These are phyloP conservation scores for Lecanoromycetidae sp. DNA, from an alignment of 2,329 filamentous ascomycete species.

Conservation along the genomic window DNA sequence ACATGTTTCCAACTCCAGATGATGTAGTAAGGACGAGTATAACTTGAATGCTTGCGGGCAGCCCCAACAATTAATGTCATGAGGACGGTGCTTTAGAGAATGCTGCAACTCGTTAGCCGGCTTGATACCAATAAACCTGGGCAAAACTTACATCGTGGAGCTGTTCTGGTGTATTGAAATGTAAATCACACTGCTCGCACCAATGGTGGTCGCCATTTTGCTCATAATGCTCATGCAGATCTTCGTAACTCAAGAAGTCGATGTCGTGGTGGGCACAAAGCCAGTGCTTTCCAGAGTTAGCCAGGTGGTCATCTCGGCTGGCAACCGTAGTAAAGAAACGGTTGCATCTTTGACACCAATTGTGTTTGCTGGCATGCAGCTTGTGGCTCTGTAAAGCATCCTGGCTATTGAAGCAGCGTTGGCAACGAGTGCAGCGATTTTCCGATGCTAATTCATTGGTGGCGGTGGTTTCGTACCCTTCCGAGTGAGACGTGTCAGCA, in stretches of 20 bases:
- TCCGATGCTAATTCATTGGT: no score
- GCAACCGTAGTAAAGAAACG: background rate
- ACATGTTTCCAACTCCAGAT: background rate
- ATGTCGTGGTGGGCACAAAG: background rate
- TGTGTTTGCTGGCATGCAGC: background rate
- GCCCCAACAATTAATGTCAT: conserved; percentile 1
- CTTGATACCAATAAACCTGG: background rate
- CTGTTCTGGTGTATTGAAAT: background rate
- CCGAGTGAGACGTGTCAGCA: no score
- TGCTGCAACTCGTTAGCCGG: no score
- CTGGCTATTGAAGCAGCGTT: background rate
- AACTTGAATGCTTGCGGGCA: background rate
- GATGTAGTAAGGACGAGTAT: background rate
- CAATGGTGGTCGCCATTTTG: background rate
- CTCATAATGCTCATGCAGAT: background rate
- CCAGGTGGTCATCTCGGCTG: background rate
- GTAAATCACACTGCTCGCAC: background rate
- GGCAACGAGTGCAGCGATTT: no score
- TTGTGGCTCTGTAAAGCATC: background rate
- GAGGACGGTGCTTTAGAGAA: background rate
- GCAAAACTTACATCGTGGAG: background rate
- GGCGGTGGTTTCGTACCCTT: no score
- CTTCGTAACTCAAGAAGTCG: background rate
- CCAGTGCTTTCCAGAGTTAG: background rate
- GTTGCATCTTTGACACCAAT: background rate